These are phyloP conservation scores for Xylariaceae sp. DNA, from an alignment of 2,329 filamentous ascomycete genomes.

Conservation along the genomic window DNA sequence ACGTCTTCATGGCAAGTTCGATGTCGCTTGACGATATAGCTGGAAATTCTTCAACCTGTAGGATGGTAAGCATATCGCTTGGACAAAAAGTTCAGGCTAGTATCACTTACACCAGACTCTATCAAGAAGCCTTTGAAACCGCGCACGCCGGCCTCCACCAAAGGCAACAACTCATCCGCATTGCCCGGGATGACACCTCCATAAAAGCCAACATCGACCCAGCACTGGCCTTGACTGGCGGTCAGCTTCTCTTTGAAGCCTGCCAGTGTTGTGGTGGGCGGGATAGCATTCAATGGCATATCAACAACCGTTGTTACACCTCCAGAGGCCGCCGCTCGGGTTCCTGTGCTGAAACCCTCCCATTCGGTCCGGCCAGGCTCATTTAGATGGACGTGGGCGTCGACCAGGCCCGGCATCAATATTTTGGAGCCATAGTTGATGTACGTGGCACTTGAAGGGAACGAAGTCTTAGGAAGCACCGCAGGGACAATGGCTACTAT, in stretches of 20 bases:
- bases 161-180: constrained; percentile 68
- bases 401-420: constrained; percentile 85
- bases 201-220: constrained; percentile 99
- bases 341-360: constrained; percentile 97
- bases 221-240: constrained; percentile 84
- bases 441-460: constrained; percentile 71
- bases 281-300: constrained; percentile 97
- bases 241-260: constrained; percentile 82
- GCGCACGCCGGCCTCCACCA: constrained; percentile 82
- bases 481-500: constrained; percentile 73
- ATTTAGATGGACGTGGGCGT: constrained; percentile 96
- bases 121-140: constrained; percentile 99
- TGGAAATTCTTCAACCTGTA: constrained; percentile 89
- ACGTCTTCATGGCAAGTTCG: constrained; percentile 71
- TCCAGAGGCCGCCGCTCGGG: constrained; percentile 87
- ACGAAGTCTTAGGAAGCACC: constrained; percentile 71
- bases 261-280: constrained; percentile 84
- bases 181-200: constrained; percentile 94
- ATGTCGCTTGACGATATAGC: constrained; percentile 82
- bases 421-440: constrained; percentile 81
- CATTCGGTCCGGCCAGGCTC: constrained; percentile 96
- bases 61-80: constrained; percentile 18
- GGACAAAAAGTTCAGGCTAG: constrained; percentile 1
- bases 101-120: constrained; percentile 77
- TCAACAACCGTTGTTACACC: constrained; percentile 96